Conservation (phyloP, 257 asterid species). For the Knoxia roxburghii region DNA sequence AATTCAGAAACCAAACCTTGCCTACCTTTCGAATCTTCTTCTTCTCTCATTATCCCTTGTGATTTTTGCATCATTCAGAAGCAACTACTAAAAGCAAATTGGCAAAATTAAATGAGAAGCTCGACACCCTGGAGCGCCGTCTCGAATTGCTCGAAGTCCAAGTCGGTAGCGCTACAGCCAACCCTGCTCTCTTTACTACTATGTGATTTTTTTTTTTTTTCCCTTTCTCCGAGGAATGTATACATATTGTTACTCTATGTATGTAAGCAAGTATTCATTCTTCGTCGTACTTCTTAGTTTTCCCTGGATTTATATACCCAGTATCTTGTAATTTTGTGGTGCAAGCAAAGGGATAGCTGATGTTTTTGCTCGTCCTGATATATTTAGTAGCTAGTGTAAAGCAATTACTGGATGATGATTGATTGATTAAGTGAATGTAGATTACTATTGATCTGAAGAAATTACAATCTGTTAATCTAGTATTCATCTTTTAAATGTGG, state of each 20-base stretch:
- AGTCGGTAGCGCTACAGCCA: constrained; percentile 77
- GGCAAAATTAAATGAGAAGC: constrained; percentile 73
- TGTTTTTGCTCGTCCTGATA: neutral
- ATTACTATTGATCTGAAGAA: neutral
- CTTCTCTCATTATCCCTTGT: neutral
- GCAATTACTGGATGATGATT: neutral
- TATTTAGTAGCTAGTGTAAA: neutral
- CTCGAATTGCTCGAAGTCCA: constrained; percentile 80
- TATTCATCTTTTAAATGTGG: neutral
- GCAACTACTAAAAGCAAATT: constrained; percentile 74
- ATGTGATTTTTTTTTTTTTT: neutral
- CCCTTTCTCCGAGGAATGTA: neutral
- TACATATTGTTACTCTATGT: neutral
- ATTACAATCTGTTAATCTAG: neutral
- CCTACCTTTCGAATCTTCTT: neutral
- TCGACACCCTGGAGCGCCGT: constrained; percentile 75
- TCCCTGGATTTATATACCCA: neutral
- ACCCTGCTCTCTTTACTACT: constrained; percentile 62
- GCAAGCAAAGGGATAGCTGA: neutral
- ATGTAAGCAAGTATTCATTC: neutral
- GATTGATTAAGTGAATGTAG: neutral
- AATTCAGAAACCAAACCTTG: neutral
- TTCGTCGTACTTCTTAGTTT: neutral
- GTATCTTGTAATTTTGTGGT: neutral
- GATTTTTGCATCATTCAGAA: constrained; percentile 29